These are phyloP conservation scores for Cicer arietinum DNA, from an alignment of 306 rosid genomes.

Conservation along the genomic window DNA sequence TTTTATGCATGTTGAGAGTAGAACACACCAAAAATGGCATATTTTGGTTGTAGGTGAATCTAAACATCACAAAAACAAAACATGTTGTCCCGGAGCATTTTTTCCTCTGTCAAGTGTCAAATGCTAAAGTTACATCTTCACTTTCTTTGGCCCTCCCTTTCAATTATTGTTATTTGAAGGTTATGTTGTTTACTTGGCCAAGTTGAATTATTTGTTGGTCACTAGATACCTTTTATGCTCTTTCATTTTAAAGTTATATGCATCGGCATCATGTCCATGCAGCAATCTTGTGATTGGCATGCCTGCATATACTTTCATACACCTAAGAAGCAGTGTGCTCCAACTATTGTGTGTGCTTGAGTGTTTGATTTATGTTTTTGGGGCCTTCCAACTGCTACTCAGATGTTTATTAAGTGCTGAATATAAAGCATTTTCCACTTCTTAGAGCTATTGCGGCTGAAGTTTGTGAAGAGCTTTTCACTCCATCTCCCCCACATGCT, in stretches of 20 bases:
- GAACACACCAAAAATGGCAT: neutral
- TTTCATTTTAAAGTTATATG: constrained; percentile 3
- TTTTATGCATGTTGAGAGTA: constrained; percentile 11
- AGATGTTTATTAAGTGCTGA: constrained; percentile 44
- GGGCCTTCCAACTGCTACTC: constrained; percentile 28
- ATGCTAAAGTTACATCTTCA: neutral
- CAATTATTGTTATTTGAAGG: neutral
- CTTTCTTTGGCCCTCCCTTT: neutral
- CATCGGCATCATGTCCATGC: constrained; percentile 6
- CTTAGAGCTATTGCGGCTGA: constrained; percentile 91
- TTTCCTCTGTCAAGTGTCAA: neutral
- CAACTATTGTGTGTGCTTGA: neutral
- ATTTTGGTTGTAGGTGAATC: neutral
- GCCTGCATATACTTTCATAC: constrained; percentile 16
- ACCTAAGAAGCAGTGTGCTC: neutral
- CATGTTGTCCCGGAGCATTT: neutral
- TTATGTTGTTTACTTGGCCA: neutral
- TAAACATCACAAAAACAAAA: neutral
- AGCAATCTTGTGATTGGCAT: neutral
- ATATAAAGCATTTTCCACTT: constrained; percentile 39
- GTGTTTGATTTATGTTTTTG: constrained; percentile 8
- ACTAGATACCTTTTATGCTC: neutral
- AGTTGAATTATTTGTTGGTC: constrained; percentile 16
- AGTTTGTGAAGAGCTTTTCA: constrained; percentile 91
- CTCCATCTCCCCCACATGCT: constrained; percentile 80